A percentile compares a stretch with the other conserved stretches of the same genome.
Evolutionary conservation across 2,329 filamentous ascomycete species (phyloP).

Genomic region (Talaromyces sp.): DNA sequence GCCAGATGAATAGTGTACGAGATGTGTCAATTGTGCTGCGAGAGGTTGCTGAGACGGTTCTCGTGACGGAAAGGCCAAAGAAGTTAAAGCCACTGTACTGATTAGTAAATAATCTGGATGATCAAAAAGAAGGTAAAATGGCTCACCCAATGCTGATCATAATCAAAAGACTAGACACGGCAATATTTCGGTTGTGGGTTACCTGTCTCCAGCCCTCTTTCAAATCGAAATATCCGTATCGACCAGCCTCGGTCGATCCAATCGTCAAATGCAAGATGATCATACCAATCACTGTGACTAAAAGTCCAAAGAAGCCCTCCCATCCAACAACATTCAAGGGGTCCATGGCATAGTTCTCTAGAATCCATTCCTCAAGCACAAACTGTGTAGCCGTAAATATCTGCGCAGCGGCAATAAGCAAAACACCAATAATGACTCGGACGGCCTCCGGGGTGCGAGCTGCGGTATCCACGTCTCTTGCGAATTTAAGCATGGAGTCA

Average conservation of each 20-base stretch:
- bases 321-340: conserved; percentile 91
- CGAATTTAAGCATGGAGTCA: conserved; percentile 25
- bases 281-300: conserved; percentile 75
- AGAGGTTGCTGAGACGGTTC: conserved; percentile 83
- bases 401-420: conserved; percentile 89
- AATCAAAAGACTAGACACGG: conserved; percentile 77
- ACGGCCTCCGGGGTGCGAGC: conserved; percentile 56
- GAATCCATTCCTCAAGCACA: conserved; percentile 89
- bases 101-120: not conserved
- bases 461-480: conserved; percentile 43
- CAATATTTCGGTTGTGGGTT: conserved; percentile 65
- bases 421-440: conserved; percentile 73
- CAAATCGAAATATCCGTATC: conserved; percentile 84
- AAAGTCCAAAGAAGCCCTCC: conserved; percentile 91
- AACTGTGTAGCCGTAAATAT: conserved; percentile 97
- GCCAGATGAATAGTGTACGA: conserved; percentile 93
- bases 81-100: conserved; percentile 85
- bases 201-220: conserved; percentile 81
- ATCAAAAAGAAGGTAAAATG: conserved; percentile 1
- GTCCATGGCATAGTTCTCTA: conserved; percentile 74
- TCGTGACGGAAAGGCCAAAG: conserved; percentile 91
- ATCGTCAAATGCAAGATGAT: conserved; percentile 72
- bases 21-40: conserved; percentile 97
- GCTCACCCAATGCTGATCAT: conserved; percentile 95
- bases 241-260: conserved; percentile 69